phyloP scores from a whole-genome alignment of 1,284 basidiomycete species.

The Filobasidium uniguttulatum region DNA sequence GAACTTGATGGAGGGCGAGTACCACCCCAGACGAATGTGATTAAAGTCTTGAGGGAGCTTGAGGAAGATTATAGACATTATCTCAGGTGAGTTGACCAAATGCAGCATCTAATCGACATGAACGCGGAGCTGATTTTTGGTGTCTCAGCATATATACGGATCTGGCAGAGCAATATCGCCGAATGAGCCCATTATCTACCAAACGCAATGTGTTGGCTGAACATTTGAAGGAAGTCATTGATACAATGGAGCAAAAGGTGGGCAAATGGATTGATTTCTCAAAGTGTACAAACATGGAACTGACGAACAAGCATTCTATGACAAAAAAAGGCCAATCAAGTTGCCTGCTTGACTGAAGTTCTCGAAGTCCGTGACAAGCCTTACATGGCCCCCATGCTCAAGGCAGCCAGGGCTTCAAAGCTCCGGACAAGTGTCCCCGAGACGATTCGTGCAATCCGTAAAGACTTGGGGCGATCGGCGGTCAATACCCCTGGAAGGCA shows the following conservation, averaged over 20 bases:
- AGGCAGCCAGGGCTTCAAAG: conserved; percentile 10
- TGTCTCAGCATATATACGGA: conserved; percentile 61
- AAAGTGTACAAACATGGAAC: neutral
- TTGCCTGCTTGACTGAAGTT: conserved; percentile 65
- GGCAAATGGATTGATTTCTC: no score
- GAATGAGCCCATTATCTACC: conserved; percentile 67
- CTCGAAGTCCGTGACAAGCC: conserved; percentile 51
- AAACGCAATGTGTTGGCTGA: conserved; percentile 68
- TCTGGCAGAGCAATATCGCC: conserved; percentile 75
- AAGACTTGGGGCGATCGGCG: conserved; percentile 12
- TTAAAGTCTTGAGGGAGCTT: conserved; percentile 62
- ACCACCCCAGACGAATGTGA: conserved; percentile 69
- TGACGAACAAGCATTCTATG: neutral
- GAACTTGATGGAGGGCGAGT: conserved; percentile 37
- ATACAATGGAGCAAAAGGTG: conserved; percentile 75
- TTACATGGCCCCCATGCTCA: conserved; percentile 13
- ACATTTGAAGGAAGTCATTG: conserved; percentile 76
- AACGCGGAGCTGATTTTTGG: neutral
- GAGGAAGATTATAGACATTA: conserved; percentile 85
- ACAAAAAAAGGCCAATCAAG: conserved; percentile 60
- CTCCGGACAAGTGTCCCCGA: conserved; percentile 15
- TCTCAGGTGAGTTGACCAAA: conserved; percentile 56
- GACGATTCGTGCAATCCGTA: conserved; percentile 14
- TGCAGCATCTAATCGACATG: no score
- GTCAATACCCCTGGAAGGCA: conserved; percentile 8